Percentiles rank a stretch among this genome's conserved stretches.
phyloP scores from a whole-genome alignment of 495 filamentous ascomycete species.

The Opeltia flavorubescens region DNA sequence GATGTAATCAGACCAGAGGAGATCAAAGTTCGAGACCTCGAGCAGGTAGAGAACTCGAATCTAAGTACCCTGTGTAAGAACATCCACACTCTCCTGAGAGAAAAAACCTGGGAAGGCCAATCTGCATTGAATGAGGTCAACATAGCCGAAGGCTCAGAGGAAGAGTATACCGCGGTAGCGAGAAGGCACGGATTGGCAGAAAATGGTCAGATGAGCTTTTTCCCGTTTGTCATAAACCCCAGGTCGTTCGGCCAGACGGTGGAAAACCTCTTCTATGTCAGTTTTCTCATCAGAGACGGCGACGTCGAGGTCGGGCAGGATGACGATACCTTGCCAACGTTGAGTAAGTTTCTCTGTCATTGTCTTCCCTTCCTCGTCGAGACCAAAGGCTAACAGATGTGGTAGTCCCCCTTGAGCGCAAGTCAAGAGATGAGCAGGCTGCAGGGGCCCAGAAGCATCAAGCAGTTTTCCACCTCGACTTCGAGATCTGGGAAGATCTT shows the following conservation, averaged over 20 bases:
- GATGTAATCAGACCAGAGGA: conserved; percentile 60
- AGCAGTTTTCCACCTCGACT: conserved; percentile 73
- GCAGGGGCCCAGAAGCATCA: conserved; percentile 49
- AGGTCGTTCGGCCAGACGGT: conserved; percentile 85
- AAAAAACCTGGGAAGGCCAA: conserved; percentile 28
- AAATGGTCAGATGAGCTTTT: conserved; percentile 55
- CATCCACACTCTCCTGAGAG: conserved; percentile 37
- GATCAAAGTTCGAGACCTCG: conserved; percentile 53
- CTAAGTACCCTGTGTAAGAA: conserved; percentile 55
- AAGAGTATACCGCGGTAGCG: conserved; percentile 31
- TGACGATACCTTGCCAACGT: conserved; percentile 47
- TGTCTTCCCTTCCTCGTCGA: neutral
- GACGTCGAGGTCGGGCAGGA: conserved; percentile 51
- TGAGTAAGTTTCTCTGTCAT: conserved; percentile 42
- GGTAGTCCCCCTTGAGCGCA: neutral
- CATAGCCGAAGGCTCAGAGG: conserved; percentile 21
- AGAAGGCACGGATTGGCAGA: conserved; percentile 39
- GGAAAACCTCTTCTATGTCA: conserved; percentile 94
- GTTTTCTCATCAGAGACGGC: conserved; percentile 86
- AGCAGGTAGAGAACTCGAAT: conserved; percentile 57
- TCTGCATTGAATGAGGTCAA: conserved; percentile 23
- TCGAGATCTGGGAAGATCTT: conserved; percentile 63
- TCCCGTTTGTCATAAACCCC: conserved; percentile 80
- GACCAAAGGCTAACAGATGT: neutral
- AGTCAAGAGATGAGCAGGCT: neutral